Base-by-base conservation (phyloP, 768 basidiomycete species). In the Pleurotus platypus region DNA sequence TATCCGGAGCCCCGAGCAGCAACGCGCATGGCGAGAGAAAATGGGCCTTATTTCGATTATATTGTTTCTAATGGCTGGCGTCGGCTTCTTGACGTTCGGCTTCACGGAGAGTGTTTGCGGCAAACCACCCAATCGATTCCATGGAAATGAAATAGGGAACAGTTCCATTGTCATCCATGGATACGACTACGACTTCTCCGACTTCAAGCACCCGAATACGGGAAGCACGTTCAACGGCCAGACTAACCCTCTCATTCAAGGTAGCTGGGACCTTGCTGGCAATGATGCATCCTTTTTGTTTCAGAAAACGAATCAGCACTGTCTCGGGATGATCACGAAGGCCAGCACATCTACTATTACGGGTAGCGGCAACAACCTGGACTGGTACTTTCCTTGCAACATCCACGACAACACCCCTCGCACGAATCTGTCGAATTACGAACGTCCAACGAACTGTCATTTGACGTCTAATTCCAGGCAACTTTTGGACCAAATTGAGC, bases 301-400 rank as follows among this genome's bases (percentile, higher is more conserved):
- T 75, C 97, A 99, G 74, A 92, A 84, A 46, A 86, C 87, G 63
- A 94, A 94, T 71, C 75, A 90, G 65, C 82, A 90, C 57, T 99
- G 97, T 67, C 72, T 84, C 22, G 83, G 82, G 6, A 64, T 93
- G 67, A 88, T 99, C 64, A 87, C 83, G 3, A 83, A 85, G 61
- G 82, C 90, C 5, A 62, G 77, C 26, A 85, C 81, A 46, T 89
- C 90, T 5, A 81, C 79, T 56, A 96, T 98, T 64, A 77, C 83
- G 3, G 82, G 83, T 35, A 79, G 68, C 5, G 84, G 84, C 30
- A 72, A 75, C 49, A 67, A 75, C 47, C 70, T 94, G 64, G 90
- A 92, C 60, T 98, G 95, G 95, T 98, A 98, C 70, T 97, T 98
- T 73, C 97, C 97, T 1, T 99, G 97, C 78, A 98, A 99, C 66